A percentile compares a stretch with the other conserved stretches of the same genome.
Conservation (phyloP, 1,284 basidiomycete species). For the Ustilago curta region DNA sequence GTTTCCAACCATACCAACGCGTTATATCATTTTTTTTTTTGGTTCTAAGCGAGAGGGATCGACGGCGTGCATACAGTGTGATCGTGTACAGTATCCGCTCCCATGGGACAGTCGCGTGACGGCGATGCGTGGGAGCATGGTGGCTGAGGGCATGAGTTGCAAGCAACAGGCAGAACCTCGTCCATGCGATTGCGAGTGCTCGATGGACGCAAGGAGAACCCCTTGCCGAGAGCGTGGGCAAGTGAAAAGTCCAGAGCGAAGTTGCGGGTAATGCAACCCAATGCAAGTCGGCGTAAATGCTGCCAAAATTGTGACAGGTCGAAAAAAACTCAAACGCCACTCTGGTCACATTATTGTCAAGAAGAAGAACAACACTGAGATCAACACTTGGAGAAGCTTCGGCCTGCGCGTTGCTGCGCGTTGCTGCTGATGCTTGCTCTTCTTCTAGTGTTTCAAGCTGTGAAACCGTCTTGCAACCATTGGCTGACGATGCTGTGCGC, state of each 20-base stretch:
- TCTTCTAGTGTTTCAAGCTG: background rate
- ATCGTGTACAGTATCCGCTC: too few relatives aligned
- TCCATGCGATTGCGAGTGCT: background rate
- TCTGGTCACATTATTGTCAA: too few relatives aligned
- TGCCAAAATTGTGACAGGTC: constrained; percentile 15
- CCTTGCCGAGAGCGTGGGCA: constrained; percentile 31
- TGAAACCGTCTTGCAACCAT: too few relatives aligned
- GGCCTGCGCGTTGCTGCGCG: too few relatives aligned
- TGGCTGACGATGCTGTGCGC: too few relatives aligned
- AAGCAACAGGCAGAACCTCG: background rate
- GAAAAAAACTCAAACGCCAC: background rate
- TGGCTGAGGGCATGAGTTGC: background rate
- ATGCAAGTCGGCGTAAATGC: constrained; percentile 34
- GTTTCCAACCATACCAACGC: background rate
- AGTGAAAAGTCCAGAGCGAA: too few relatives aligned
- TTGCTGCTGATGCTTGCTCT: too few relatives aligned
- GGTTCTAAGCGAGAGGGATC: constrained; percentile 17
- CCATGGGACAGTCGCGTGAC: background rate
- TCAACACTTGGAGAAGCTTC: constrained; percentile 12
- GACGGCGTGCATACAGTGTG: constrained; percentile 16
- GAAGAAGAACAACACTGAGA: constrained; percentile 38
- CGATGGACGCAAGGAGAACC: constrained; percentile 22
- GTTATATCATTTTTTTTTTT: constrained; percentile 14
- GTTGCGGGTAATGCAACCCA: too few relatives aligned
- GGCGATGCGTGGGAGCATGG: background rate